Percentiles rank a stretch among this genome's conserved stretches.
Conservation (phyloP, 345 rosid genomes). For the Gossypium sturtianum region DNA sequence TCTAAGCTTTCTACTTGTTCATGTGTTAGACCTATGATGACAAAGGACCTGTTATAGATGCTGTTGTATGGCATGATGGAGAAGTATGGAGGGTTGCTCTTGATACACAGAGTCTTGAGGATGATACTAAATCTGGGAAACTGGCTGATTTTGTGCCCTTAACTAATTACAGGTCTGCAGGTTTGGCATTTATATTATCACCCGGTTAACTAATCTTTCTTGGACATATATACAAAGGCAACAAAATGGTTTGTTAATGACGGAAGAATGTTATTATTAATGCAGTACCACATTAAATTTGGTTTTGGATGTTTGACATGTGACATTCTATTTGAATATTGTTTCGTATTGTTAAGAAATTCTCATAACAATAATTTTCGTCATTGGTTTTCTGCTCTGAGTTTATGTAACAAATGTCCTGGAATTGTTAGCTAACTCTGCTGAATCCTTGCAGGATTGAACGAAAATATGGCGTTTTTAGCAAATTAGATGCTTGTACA, state of each 20-base stretch:
- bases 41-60: slow-evolving; percentile 91
- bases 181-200: not conserved
- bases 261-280: not conserved
- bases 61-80: slow-evolving; percentile 97
- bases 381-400: not conserved
- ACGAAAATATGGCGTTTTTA: slow-evolving; percentile 79
- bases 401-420: not conserved
- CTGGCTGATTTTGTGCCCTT: slow-evolving; percentile 73
- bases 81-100: slow-evolving; percentile 94
- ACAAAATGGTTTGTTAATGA: not conserved
- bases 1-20: slow-evolving; percentile 12
- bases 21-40: slow-evolving; percentile 69
- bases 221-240: not conserved
- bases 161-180: slow-evolving; percentile 69
- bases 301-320: slow-evolving; percentile 2
- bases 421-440: not conserved
- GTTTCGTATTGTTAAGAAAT: not conserved
- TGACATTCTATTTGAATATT: slow-evolving; percentile 5
- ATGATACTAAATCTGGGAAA: slow-evolving; percentile 70
- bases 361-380: not conserved
- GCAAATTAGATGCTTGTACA: slow-evolving; percentile 94
- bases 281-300: not conserved
- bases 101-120: slow-evolving; percentile 87
- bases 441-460: slow-evolving; percentile 49
- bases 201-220: not conserved